Base-by-base conservation (phyloP, 2,329 filamentous ascomycete species). In the Monosporascus sp. region DNA sequence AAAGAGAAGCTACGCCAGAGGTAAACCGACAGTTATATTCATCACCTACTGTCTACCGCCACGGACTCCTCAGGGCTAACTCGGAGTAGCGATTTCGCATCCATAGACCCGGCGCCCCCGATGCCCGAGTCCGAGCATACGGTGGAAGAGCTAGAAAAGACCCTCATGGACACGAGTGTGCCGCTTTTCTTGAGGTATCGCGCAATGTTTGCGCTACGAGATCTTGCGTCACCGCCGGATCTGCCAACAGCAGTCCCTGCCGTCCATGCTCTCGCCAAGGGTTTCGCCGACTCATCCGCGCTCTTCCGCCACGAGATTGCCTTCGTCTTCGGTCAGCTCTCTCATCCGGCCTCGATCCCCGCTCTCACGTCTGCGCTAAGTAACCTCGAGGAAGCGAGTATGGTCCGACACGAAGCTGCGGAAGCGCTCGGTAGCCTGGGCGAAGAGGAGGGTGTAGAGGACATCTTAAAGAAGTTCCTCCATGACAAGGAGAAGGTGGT, bases 271-370 rank as follows among this genome's bases (percentile, higher is more conserved):
- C 82, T 99, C 47, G 90, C 94, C 46, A 86, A 85, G 66, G 94
- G 94, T 17, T 85, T 99, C 62, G 78, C 79, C 34, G 94, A 99
- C 69, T 79, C 85, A 18, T 97, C 92, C 48, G 92, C 92, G 5
- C 83, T 99, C 7, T 97, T 99, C 80, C 86, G 94, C 60, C 94
- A 99, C 74, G 94, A 99, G 70, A 91, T 99, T 60, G 94, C 94
- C 15, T 99, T 99, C 69, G 94, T 99, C 15, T 99, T 99, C 62
- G 94, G 94, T 51, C 94, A 99, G 71, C 79, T 99, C 50, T 91
- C 89, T 51, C 94, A 99, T 67, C 94, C 94, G 1, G 93, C 93
- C n/a, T 96, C 91, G 1, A 97, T 99, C 60, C 92, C 94, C 4
- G 90, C 90, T 54, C 81, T 99, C 54, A 87, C 88, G 17, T 83